phyloP scores from a whole-genome alignment of 2,329 filamentous ascomycete genomes.

The Clonostachys rhizophaga region DNA sequence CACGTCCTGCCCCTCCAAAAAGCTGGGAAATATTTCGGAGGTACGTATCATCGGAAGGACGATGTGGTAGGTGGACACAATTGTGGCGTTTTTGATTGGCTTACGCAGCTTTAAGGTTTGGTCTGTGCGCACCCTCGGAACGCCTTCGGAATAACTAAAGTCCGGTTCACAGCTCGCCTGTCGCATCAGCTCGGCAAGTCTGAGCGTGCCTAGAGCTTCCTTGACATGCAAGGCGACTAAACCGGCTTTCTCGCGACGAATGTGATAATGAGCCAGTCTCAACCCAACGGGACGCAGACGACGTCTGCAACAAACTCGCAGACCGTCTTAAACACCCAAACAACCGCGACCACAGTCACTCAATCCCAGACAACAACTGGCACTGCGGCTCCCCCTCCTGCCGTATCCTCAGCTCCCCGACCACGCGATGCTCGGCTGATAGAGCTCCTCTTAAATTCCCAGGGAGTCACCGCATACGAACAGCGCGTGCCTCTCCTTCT shows the following conservation, averaged over 20 bases:
- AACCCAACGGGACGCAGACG: constrained; percentile 47
- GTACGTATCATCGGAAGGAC: not conserved
- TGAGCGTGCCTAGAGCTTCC: too few relatives aligned
- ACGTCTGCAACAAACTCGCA: constrained; percentile 31
- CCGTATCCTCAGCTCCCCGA: constrained; percentile 41
- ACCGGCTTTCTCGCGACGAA: too few relatives aligned
- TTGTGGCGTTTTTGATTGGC: not conserved
- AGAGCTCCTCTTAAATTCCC: constrained; percentile 73
- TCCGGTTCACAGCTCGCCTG: not conserved
- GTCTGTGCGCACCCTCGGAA: not conserved
- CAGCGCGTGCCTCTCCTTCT: constrained; percentile 77
- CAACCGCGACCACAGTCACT: constrained; percentile 15
- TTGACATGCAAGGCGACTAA: too few relatives aligned
- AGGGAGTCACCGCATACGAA: constrained; percentile 77
- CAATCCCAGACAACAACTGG: constrained; percentile 11
- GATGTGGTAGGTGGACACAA: not conserved
- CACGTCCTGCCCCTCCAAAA: constrained; percentile 3
- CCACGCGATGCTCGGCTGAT: constrained; percentile 77
- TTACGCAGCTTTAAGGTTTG: not conserved
- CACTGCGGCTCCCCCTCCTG: constrained; percentile 12
- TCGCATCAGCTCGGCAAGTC: too few relatives aligned
- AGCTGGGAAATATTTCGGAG: too few relatives aligned
- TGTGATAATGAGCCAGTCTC: constrained; percentile 32
- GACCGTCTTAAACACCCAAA: constrained; percentile 27
- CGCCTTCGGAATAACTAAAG: not conserved